Percentiles rank a stretch among this genome's conserved stretches.
These are phyloP conservation scores for Hippophae tibetana DNA, from an alignment of 306 rosid species.

Conservation along the genomic window DNA sequence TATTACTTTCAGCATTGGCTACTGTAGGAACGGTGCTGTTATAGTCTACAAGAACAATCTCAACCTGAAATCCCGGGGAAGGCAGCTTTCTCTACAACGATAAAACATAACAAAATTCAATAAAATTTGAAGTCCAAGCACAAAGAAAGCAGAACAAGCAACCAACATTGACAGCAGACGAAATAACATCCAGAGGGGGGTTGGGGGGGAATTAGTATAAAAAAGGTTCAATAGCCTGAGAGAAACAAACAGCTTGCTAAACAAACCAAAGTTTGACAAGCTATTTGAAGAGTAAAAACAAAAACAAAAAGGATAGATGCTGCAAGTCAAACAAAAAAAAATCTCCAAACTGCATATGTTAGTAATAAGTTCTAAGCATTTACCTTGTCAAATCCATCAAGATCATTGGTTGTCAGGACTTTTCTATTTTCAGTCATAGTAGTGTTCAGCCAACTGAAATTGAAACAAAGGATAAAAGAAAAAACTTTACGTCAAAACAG, in stretches of 20 bases:
- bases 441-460: slow-evolving; percentile 89
- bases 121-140: neutral
- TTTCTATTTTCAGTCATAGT: slow-evolving; percentile 88
- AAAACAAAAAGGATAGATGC: neutral
- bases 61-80: slow-evolving; percentile 94
- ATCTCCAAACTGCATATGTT: slow-evolving; percentile 2
- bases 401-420: slow-evolving; percentile 57
- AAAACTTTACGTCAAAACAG: slow-evolving; percentile 16
- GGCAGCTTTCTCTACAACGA: slow-evolving; percentile 76
- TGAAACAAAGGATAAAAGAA: slow-evolving; percentile 2
- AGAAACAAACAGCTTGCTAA: too few species aligned
- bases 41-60: slow-evolving; percentile 71
- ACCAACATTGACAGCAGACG: too few species aligned
- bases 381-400: slow-evolving; percentile 96
- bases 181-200: too few species aligned
- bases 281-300: too few species aligned
- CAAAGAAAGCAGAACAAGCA: too few species aligned
- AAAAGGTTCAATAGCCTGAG: too few species aligned
- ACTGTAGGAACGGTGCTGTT: slow-evolving; percentile 27
- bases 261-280: too few species aligned
- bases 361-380: slow-evolving; percentile 4
- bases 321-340: neutral
- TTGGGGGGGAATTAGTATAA: too few species aligned
- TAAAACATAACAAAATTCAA: slow-evolving; percentile 7
- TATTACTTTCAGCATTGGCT: slow-evolving; percentile 33